Base-by-base conservation (phyloP, 306 rosid genomes). In the Pterocarpus macrocarpus region DNA sequence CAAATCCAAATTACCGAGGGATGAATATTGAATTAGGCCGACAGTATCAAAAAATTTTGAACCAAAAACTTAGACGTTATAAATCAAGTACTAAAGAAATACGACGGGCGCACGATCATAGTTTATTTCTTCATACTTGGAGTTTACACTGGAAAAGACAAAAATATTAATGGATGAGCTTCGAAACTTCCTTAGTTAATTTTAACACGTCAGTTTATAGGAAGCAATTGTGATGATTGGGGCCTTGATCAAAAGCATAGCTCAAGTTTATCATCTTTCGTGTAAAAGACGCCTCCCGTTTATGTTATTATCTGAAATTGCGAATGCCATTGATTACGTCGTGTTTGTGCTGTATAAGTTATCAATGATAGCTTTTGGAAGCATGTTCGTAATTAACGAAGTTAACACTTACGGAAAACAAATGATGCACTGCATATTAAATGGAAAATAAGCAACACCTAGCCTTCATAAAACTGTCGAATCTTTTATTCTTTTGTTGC, bases 181-280 rank as follows among this genome's bases (percentile, higher is more conserved):
- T 69, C 33, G 82, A 2, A 44, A 45, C 6, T 43, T n/a, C 63
- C 76, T 69, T 45, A 13, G 5, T 68, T 32, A 68, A 44, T 10
- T n/a, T 11, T 32, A 43, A 78, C 2, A 35, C 4, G 38, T 28
- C 58, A 68, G 36, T 55, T 30, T 7, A 44, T 38, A 16, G 4
- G 45, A 44, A 33, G 45, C 35, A 56, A 9, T 22, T 28, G 17
- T 56, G 15, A 34, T 57, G 30, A 79, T 79, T 16, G 77, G 82
- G 17, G 69, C 69, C 70, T 58, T 0, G 12, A 4, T 22, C 28
- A 22, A 63, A 55, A 67, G 58, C 62, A 78, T 78, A 67, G 41
- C 45, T 15, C 56, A 55, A 66, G 32, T 59, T 55, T 35, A 53
- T 74, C 1, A 59, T 59, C 68, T 49, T 41, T 41, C 16, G 33